phyloP scores from a whole-genome alignment of 805 yeast genomes.

The Isabelozyma heimii region DNA sequence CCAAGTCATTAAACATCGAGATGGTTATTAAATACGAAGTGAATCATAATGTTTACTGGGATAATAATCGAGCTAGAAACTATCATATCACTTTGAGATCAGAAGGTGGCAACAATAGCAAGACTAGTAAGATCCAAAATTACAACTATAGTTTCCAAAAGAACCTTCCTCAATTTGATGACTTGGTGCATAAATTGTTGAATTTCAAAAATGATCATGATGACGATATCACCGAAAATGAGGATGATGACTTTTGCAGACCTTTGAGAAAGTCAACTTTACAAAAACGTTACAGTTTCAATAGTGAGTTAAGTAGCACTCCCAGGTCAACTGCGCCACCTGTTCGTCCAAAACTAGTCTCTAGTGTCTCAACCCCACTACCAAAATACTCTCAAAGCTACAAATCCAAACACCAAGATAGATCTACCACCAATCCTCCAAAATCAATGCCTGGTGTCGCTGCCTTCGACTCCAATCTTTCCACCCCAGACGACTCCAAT shows the following conservation, averaged over 20 bases:
- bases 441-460: not conserved
- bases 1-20: slow-evolving; percentile 29
- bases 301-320: slow-evolving; percentile 6
- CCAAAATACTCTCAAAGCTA: slow-evolving; percentile 28
- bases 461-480: not conserved
- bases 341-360: slow-evolving; percentile 5
- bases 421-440: not conserved
- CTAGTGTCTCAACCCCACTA: slow-evolving; percentile 8
- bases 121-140: slow-evolving; percentile 2
- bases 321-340: slow-evolving; percentile 3
- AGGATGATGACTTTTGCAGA: slow-evolving; percentile 5
- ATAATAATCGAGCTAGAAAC: slow-evolving; percentile 32
- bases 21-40: slow-evolving; percentile 33
- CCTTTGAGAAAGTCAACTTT: slow-evolving; percentile 8
- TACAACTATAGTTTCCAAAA: slow-evolving; percentile 4
- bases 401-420: slow-evolving; percentile 12
- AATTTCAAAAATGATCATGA: slow-evolving; percentile 5
- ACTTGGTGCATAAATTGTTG: slow-evolving; percentile 13
- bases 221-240: slow-evolving; percentile 2
- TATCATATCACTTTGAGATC: slow-evolving; percentile 35
- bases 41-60: slow-evolving; percentile 31
- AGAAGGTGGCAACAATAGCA: not conserved
- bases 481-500: slow-evolving; percentile 6
- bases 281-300: slow-evolving; percentile 15
- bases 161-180: slow-evolving; percentile 12